Base-by-base conservation (phyloP, 2,329 filamentous ascomycete species). In the Xylariaceae sp. region DNA sequence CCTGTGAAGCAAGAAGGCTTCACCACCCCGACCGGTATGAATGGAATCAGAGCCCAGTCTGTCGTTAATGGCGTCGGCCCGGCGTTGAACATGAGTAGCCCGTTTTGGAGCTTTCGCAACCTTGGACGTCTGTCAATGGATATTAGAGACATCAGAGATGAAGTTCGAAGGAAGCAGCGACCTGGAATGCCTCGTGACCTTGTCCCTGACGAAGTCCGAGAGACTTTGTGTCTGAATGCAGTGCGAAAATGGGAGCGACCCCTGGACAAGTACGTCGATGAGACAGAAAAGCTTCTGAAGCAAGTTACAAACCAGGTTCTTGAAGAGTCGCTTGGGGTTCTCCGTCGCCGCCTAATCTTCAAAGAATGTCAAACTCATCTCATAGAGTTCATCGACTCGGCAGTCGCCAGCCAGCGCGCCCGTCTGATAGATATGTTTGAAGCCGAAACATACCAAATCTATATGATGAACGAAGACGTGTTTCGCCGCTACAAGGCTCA, bases 171-270 rank as follows among this genome's bases (percentile, higher is more conserved):
- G 4, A 79, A 80, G 11, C 78, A 76, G 22, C 73, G 72, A 15
- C 76, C 80, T 0, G 82, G 83, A 0, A 73, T 83, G 56, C 82
- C 81, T 0, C 56, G 52, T 9, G 76, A 78, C 6, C 72, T 82
- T 0, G 77, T 82, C 0, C 77, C 83, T 0, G 75, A 79, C 0
- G 77, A 80, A 35, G 82, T 86, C 0, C 81, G 84, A 18, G 76
- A 83, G 27, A 71, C 72, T 0, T 70, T 87, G 14, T 82, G 79
- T 41, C 69, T 74, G 14, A 68, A 78, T n/a, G 77, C 78, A 0
- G 76, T 87, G 1, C 61, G 65, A 7, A 76, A 80, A 1, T 89
- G 86, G 86, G 61, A 73, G 1, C 59, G 60, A 0, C 82, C 82
- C 0, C 71, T 84, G 42, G 62, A 73, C 0, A 69, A 60, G 0